Percentiles rank a stretch among this genome's conserved stretches.
Evolutionary conservation across 257 asterid species (phyloP).

Genomic region (Handroanthus guayacan): DNA sequence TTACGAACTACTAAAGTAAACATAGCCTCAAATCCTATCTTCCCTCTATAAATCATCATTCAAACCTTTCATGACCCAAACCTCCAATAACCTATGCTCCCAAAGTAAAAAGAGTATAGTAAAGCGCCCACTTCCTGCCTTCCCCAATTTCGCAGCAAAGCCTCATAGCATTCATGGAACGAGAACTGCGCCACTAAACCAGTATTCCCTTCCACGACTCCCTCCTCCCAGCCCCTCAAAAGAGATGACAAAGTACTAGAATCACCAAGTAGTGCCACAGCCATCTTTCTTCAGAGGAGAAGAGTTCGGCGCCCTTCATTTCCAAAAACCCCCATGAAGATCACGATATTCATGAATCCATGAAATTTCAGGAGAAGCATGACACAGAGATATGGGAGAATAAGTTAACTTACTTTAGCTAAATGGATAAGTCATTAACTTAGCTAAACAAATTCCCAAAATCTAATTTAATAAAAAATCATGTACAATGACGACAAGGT

Average conservation of each 20-base stretch:
- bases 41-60: too few relatives aligned
- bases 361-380: too few relatives aligned
- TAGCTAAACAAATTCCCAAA: not conserved
- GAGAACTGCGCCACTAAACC: slow-evolving; percentile 8
- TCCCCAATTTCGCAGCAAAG: not conserved
- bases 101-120: not conserved
- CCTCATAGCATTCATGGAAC: slow-evolving; percentile 3
- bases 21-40: too few relatives aligned
- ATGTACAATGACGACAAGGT: too few relatives aligned
- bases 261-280: not conserved
- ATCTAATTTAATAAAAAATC: not conserved
- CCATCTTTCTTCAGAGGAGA: not conserved
- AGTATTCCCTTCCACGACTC: not conserved
- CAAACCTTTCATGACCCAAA: too few relatives aligned
- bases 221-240: not conserved
- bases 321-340: not conserved
- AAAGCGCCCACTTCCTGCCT: not conserved
- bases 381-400: not conserved
- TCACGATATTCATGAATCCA: not conserved
- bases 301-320: not conserved
- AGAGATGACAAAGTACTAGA: not conserved
- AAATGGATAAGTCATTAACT: not conserved
- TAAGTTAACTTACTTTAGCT: not conserved
- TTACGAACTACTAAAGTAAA: too few relatives aligned
- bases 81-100: too few relatives aligned